phyloP scores from a whole-genome alignment of 306 rosid species.

The Prunus davidiana region DNA sequence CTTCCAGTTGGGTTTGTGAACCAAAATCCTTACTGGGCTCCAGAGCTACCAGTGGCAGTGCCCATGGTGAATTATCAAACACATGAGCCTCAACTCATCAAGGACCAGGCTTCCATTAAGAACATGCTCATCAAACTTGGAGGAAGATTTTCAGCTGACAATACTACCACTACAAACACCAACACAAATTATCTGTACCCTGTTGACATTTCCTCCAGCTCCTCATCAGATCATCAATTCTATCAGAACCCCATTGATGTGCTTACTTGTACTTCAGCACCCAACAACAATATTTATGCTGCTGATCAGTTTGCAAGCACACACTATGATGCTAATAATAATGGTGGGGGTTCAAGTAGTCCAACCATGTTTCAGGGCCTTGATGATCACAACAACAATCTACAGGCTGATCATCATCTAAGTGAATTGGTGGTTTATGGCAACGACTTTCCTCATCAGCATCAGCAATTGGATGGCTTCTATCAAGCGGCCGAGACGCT shows the following conservation, averaged over 20 bases:
- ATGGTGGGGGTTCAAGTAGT: slow-evolving; percentile 2
- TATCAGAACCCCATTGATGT: slow-evolving; percentile 26
- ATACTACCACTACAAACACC: not conserved
- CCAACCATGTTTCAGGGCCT: slow-evolving; percentile 34
- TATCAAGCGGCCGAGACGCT: slow-evolving; percentile 40
- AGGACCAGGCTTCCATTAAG: slow-evolving; percentile 40
- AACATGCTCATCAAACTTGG: slow-evolving; percentile 45
- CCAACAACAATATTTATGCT: slow-evolving; percentile 14
- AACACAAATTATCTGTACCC: slow-evolving; percentile 24
- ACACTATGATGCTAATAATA: not conserved
- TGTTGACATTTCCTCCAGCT: slow-evolving; percentile 17
- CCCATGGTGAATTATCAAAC: slow-evolving; percentile 28
- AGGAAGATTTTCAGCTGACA: slow-evolving; percentile 35
- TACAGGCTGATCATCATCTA: slow-evolving; percentile 25
- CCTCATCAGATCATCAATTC: slow-evolving; percentile 22
- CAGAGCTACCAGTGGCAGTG: slow-evolving; percentile 28
- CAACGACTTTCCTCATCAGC: slow-evolving; percentile 24
- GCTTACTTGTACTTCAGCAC: slow-evolving; percentile 13
- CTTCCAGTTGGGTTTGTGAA: slow-evolving; percentile 9
- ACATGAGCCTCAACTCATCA: slow-evolving; percentile 19
- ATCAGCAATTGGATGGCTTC: slow-evolving; percentile 28
- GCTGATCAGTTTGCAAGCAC: slow-evolving; percentile 18
- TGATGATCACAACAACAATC: slow-evolving; percentile 26
- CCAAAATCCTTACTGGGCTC: slow-evolving; percentile 38
- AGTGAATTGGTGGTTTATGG: slow-evolving; percentile 41